phyloP scores from a whole-genome alignment of 2,329 filamentous ascomycete genomes.

The Pyricularia sp. region DNA sequence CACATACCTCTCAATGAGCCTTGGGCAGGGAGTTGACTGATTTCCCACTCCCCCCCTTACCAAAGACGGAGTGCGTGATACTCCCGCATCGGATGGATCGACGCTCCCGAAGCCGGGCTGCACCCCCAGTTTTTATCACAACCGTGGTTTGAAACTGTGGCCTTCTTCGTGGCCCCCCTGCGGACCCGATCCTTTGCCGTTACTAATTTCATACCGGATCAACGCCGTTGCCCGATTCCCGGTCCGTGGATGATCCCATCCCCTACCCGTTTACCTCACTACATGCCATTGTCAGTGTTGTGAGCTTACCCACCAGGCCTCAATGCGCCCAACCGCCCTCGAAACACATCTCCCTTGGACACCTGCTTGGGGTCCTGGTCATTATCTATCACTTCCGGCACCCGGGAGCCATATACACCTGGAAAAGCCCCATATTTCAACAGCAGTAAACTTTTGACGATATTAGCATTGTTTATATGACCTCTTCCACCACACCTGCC shows the following conservation, averaged over 20 bases:
- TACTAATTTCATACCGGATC: not conserved
- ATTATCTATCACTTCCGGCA: not conserved
- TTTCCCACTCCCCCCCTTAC: not conserved
- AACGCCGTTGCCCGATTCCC: not conserved
- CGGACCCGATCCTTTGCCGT: not conserved
- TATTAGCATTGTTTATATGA: constrained; percentile 2
- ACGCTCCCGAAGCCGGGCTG: not conserved
- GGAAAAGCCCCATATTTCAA: not conserved
- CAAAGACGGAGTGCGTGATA: not conserved
- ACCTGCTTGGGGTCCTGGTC: not conserved
- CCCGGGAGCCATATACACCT: not conserved
- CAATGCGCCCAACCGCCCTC: not conserved
- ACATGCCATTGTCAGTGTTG: not conserved
- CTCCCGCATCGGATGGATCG: not conserved
- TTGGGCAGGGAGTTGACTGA: not conserved
- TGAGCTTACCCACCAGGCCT: not conserved
- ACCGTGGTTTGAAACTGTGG: not conserved
- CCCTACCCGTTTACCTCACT: not conserved
- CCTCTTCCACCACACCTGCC: not conserved
- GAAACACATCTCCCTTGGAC: not conserved
- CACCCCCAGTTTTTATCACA: not conserved
- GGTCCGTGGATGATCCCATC: not conserved
- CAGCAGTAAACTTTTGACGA: not conserved
- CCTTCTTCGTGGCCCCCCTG: not conserved
- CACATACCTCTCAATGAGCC: too few relatives aligned